These are phyloP conservation scores for Populus tremula DNA, from an alignment of 345 rosid species.

Conservation along the genomic window DNA sequence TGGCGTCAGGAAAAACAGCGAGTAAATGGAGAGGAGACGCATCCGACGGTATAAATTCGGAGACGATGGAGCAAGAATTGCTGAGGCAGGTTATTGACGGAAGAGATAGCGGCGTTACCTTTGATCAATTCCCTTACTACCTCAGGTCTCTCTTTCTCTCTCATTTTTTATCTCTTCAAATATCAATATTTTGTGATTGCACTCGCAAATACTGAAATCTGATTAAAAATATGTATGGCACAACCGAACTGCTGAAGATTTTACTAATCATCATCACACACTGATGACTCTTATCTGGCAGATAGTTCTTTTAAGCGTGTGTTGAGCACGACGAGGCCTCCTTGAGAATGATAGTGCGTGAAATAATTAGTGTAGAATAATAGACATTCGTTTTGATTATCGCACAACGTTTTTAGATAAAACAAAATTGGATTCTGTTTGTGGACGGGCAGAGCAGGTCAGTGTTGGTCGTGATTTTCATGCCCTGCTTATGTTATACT, in stretches of 20 bases:
- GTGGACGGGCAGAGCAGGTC: too few relatives aligned
- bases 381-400: too few relatives aligned
- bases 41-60: conserved; percentile 29
- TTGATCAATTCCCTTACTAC: conserved; percentile 66
- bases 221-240: too few relatives aligned
- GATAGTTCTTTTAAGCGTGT: not conserved
- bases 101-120: conserved; percentile 59
- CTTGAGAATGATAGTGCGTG: not conserved
- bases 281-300: too few relatives aligned
- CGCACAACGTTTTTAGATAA: too few relatives aligned
- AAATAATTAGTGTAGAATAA: too few relatives aligned
- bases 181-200: not conserved
- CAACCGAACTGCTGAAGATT: too few relatives aligned
- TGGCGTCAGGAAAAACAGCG: conserved; percentile 54
- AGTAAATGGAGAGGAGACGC: conserved; percentile 47
- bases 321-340: not conserved
- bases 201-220: not conserved
- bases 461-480: too few relatives aligned
- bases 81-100: conserved; percentile 53
- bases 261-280: too few relatives aligned
- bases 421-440: too few relatives aligned
- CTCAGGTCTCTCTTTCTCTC: conserved; percentile 41
- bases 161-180: not conserved
- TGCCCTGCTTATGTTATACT: too few relatives aligned
- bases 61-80: conserved; percentile 56